A percentile compares a stretch with the other conserved stretches of the same genome.
phyloP scores from a whole-genome alignment of 352 stramenopile genomes.

The Globisporangium parvum region DNA sequence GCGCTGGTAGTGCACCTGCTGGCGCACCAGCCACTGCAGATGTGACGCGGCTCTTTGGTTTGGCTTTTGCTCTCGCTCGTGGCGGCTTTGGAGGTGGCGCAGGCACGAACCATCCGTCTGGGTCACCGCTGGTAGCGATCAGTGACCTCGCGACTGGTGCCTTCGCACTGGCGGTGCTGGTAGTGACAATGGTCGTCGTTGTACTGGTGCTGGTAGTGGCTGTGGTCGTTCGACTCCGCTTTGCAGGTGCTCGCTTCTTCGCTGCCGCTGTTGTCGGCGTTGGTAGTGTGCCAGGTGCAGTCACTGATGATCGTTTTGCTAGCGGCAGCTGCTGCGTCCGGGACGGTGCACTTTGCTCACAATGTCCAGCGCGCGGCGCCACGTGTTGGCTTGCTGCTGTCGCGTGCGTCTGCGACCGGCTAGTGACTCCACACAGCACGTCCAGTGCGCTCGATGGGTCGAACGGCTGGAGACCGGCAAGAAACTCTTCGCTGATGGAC shows the following conservation, averaged over 20 bases:
- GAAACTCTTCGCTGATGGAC: slow-evolving; percentile 2
- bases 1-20: background rate
- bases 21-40: background rate
- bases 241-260: slow-evolving; percentile 2
- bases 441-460: background rate
- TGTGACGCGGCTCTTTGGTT: background rate
- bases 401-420: background rate
- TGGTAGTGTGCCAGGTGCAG: background rate
- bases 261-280: background rate
- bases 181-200: too few species aligned
- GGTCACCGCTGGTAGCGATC: background rate
- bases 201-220: background rate
- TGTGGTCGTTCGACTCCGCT: slow-evolving; percentile 4
- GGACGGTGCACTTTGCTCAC: too few species aligned
- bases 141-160: background rate
- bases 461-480: background rate
- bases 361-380: too few species aligned
- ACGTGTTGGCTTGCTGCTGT: too few species aligned
- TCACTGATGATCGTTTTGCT: background rate
- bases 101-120: too few species aligned
- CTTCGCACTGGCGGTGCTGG: background rate
- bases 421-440: background rate
- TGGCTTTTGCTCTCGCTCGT: background rate
- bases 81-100: background rate
- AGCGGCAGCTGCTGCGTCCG: background rate